Conservation (phyloP, 805 yeast species). For the Yarrowia hollandica region DNA sequence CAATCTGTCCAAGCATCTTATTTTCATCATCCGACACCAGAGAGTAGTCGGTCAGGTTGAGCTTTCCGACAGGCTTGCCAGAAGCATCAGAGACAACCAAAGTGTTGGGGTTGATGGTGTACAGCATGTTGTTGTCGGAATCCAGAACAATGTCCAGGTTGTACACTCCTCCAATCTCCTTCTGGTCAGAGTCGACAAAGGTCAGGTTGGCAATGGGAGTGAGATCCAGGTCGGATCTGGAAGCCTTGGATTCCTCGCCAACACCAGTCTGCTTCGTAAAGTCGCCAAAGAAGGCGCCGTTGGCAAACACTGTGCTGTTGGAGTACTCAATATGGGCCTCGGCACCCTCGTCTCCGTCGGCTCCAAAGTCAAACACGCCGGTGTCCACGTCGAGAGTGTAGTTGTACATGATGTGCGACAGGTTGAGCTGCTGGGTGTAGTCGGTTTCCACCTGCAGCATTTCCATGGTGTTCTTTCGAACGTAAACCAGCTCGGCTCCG, state of each 20-base stretch:
- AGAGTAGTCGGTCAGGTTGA: neutral
- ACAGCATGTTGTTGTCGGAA: neutral
- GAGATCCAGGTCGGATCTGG: neutral
- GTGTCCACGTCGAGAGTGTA: neutral
- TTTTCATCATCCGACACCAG: neutral
- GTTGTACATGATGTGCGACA: neutral
- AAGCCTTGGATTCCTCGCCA: neutral
- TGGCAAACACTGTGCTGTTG: neutral
- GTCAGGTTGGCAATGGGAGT: neutral
- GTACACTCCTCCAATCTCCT: conserved; percentile 2
- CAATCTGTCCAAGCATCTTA: conserved; percentile 1
- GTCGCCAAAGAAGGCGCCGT: neutral
- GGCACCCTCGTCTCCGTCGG: neutral
- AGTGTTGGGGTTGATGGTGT: conserved; percentile 11
- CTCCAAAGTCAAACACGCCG: neutral
- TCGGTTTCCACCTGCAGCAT: neutral
- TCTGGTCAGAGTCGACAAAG: neutral
- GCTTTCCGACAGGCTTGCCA: neutral
- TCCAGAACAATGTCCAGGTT: neutral
- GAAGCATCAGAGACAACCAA: neutral
- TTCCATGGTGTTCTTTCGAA: conserved; percentile 14
- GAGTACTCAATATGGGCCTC: neutral
- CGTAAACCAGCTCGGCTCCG: neutral
- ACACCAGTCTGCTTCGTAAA: neutral
- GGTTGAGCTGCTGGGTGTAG: neutral